Evolutionary conservation across 2,329 filamentous ascomycete genomes (phyloP).

Genomic region (Fusarium floridanum): DNA sequence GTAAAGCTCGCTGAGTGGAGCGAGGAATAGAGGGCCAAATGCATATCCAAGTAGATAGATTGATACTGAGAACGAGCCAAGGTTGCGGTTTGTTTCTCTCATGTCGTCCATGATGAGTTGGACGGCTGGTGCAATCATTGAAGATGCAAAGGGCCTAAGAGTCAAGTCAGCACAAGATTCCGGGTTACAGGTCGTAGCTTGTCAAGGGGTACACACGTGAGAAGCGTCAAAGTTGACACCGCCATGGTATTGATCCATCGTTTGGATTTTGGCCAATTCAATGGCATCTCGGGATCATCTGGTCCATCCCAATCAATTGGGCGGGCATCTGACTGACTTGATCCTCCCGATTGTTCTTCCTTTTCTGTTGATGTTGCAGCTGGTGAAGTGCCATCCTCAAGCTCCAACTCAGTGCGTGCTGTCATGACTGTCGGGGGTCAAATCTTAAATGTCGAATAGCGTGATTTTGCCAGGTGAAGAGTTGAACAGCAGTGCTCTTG

Average conservation of each 20-base stretch:
- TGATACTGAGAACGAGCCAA: constrained; percentile 44
- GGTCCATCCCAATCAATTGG: constrained; percentile 7
- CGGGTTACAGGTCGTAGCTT: not conserved
- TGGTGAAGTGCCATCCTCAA: not conserved
- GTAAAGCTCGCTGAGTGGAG: constrained; percentile 62
- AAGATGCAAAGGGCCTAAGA: constrained; percentile 7
- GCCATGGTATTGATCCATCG: not conserved
- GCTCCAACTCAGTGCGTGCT: not conserved
- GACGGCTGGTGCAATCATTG: constrained; percentile 2
- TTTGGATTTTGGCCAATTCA: not conserved
- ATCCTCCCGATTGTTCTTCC: not conserved
- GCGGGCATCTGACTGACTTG: not conserved
- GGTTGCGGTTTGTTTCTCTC: not conserved
- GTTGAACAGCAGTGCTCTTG: not conserved
- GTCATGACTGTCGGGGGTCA: not conserved
- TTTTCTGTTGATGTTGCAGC: not conserved
- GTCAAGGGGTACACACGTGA: not conserved
- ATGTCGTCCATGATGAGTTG: not conserved
- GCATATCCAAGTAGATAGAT: constrained; percentile 60
- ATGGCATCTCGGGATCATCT: constrained; percentile 7
- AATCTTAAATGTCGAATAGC: not conserved
- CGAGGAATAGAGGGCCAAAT: constrained; percentile 60
- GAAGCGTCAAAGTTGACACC: not conserved
- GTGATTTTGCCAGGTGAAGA: not conserved
- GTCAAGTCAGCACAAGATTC: not conserved